Base-by-base conservation (phyloP, 768 basidiomycete species). In the Macrolepiota fuliginosa region DNA sequence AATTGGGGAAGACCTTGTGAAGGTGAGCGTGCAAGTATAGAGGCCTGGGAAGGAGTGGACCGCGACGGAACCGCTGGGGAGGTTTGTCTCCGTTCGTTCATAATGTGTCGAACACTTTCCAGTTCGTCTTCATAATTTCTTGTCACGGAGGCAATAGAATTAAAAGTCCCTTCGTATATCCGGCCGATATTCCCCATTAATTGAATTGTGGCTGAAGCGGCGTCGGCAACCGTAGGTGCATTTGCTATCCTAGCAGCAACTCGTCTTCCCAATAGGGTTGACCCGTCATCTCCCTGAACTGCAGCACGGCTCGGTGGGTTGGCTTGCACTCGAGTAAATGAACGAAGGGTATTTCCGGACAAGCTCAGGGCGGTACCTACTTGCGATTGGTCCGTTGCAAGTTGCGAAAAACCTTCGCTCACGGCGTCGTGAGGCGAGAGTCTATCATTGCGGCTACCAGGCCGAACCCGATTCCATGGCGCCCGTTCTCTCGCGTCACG, bases 171-270 rank as follows among this genome's bases (percentile, higher is more conserved):
- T 54, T 46, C 60, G 55, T 61, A 55, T 42, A 55, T 29, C 29
- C 55, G 52, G 17, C 60, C 46, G 32, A 42, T 52, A 55, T 54
- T 42, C 32, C 54, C 42, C 22, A 45, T 40, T 42, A 54, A 49
- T 47, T 52, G 56, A 27, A 65, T 63, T 29, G 40, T 46, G 56
- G 58, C 49, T 63, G 67, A 57, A 25, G 49, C 58, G 46, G 67
- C 56, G 51, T 66, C 60, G 17, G 68, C 69, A 42, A 61, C 42
- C 51, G 45, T 47, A 51, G 63, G 52, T 42, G 27, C 45, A 19
- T 72, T 70, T 13, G 77, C 73, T 67, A 76, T 72, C 46, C 77
- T 71, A 47, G 76, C 74, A 51, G 76, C 79, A 39, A 79, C 77
- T 36, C 73, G 73, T 58, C 79, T 70, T 13, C 79, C 79, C 4